Conservation (phyloP, 2,329 filamentous ascomycete genomes). For the Blastomyces gilchristii region DNA sequence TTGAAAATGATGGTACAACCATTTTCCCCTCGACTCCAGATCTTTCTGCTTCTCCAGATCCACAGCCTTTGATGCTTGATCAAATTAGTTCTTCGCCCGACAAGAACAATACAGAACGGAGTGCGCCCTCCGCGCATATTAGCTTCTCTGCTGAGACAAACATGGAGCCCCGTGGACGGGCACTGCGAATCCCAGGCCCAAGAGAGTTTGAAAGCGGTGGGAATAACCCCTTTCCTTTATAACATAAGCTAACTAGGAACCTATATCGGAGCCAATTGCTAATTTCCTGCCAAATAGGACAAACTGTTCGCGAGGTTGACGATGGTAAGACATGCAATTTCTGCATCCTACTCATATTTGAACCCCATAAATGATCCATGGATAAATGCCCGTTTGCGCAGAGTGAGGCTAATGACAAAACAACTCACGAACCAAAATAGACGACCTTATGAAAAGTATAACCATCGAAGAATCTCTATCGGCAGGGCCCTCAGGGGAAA, state of each 20-base stretch:
- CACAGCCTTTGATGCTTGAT: slow-evolving; percentile 1
- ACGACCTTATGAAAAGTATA: slow-evolving; percentile 11
- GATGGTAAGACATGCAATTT: slow-evolving; percentile 8
- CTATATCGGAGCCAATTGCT: slow-evolving; percentile 4
- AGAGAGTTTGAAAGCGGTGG: slow-evolving; percentile 16
- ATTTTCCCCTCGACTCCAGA: neutral
- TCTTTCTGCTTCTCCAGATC: neutral
- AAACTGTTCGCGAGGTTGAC: slow-evolving; percentile 21
- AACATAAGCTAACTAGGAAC: slow-evolving; percentile 18
- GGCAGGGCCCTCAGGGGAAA: slow-evolving; percentile 3
- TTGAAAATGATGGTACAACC: neutral
- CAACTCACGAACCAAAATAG: slow-evolving; percentile 7
- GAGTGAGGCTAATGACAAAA: neutral
- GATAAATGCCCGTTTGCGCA: neutral
- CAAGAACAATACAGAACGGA: slow-evolving; percentile 5
- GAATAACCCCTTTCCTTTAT: slow-evolving; percentile 17
- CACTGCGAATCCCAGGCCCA: slow-evolving; percentile 15
- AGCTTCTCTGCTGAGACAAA: slow-evolving; percentile 15
- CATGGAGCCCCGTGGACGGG: slow-evolving; percentile 13
- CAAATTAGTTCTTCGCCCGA: neutral
- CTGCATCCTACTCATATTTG: neutral
- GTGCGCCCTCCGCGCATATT: slow-evolving; percentile 11
- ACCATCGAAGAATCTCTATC: slow-evolving; percentile 11
- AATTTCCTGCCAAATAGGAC: slow-evolving; percentile 14
- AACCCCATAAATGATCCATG: neutral